Evolutionary conservation across 352 stramenopile genomes (phyloP), one percentile per base, ranked within the genome.

Genomic region (Pythium monospermum): DNA sequence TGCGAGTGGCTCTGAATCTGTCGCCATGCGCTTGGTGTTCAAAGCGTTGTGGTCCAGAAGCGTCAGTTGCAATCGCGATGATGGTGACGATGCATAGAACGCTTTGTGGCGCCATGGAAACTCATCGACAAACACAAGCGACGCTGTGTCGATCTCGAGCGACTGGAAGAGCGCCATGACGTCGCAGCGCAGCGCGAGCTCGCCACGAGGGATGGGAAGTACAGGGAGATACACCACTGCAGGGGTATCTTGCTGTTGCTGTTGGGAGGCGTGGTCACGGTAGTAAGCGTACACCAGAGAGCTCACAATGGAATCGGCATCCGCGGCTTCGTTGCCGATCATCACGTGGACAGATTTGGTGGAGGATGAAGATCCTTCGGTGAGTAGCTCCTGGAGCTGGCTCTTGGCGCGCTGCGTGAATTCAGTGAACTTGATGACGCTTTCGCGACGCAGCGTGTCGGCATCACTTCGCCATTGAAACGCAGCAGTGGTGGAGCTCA

Each of bases 241-340:
- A 15, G 22, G 47, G 15, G 40, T 22, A 27, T 22, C 7, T 12
- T 46, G 15, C 1, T 28, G 26, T n/a, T 57, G 36, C 7, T 12
- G 38, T 19, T 62, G 11, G n/a, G 47, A n/a, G 33, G 33, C 30
- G 31, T 71, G 40, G 36, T 66, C 55, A 31, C 68, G 66, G 27
- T 74, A 32, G 46, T 73, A 84, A 6, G 82, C 82, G 61, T 86
- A 82, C 10, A 78, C 64, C 10, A 93, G 46, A 15, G 76, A 82
- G 64, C 79, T 93, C 12, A 93, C 66, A 61, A 93, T 90, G 18
- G 82, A 93, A 61, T 93, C 82, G 12, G 82, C 82, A 55, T 93
- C 79, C 7, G 76, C 76, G 13, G 82, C 79, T 53, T 93, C 82
- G 47, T 93, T 93, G 44, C 82, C 82, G 30, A 91, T 76, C 42